Evolutionary conservation across 2,329 filamentous ascomycete species (phyloP).

Genomic region (Akanthomyces dipterigenus): DNA sequence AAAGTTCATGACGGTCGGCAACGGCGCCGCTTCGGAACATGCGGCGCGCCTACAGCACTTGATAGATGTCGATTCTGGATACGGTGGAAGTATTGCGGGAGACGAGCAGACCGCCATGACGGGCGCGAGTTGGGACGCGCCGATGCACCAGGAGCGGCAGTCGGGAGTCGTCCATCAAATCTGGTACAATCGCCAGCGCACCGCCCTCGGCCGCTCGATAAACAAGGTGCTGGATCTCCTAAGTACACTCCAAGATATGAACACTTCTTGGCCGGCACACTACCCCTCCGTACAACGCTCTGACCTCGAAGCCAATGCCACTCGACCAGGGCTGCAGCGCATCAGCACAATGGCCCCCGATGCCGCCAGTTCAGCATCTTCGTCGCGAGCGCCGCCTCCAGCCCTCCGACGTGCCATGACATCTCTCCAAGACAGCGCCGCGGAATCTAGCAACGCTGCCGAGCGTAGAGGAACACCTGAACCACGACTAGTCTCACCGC

Average conservation of each 20-base stretch:
- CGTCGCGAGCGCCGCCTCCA: constrained; percentile 38
- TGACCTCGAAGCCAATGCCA: constrained; percentile 54
- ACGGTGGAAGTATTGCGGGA: constrained; percentile 71
- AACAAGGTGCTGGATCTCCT: constrained; percentile 78
- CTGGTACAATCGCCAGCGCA: constrained; percentile 89
- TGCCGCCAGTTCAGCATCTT: constrained; percentile 36
- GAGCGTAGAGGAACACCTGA: constrained; percentile 57
- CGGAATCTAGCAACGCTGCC: constrained; percentile 69
- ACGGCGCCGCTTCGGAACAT: constrained; percentile 72
- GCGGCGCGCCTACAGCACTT: constrained; percentile 74
- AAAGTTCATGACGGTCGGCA: constrained; percentile 83
- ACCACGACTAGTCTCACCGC: constrained; percentile 79
- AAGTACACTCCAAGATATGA: constrained; percentile 79
- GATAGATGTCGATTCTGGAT: constrained; percentile 84
- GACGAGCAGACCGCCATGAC: constrained; percentile 48
- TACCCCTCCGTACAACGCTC: constrained; percentile 78
- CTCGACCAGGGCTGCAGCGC: constrained; percentile 37
- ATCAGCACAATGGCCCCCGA: constrained; percentile 27
- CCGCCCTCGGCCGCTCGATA: constrained; percentile 80
- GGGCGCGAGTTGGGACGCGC: constrained; percentile 40
- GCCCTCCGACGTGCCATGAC: constrained; percentile 65
- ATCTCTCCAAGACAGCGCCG: constrained; percentile 46
- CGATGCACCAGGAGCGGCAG: constrained; percentile 42
- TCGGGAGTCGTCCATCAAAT: constrained; percentile 86
- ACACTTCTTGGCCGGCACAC: constrained; percentile 85